Conservation (phyloP, 371 early-diverging fungal genomes). For the Mucor irregularis region DNA sequence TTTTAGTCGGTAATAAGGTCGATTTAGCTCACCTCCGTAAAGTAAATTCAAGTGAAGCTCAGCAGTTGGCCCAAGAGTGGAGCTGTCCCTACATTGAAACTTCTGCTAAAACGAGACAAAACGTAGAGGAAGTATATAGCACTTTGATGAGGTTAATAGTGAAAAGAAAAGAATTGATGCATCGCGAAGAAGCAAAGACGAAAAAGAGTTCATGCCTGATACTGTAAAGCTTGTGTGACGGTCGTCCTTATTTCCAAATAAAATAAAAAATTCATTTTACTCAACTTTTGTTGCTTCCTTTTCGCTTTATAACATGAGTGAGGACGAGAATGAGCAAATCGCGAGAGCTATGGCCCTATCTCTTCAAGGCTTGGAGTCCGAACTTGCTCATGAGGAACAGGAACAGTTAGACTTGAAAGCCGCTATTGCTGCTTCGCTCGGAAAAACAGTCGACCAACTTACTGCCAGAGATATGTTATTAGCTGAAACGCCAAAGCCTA, state of each 20-base stretch:
- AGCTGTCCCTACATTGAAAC: conserved; percentile 82
- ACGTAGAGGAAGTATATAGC: conserved; percentile 79
- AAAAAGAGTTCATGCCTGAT: conserved; percentile 57
- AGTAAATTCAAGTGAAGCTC: conserved; percentile 66
- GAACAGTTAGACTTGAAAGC: conserved; percentile 30
- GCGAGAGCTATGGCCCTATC: conserved; percentile 18
- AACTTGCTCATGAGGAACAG: conserved; percentile 10
- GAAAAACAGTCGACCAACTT: conserved; percentile 37
- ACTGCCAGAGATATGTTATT: conserved; percentile 43
- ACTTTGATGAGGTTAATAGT: conserved; percentile 72
- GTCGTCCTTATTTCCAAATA: neutral
- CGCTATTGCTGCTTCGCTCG: conserved; percentile 44
- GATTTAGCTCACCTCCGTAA: conserved; percentile 72
- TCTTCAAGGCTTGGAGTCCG: neutral
- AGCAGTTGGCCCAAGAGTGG: conserved; percentile 73
- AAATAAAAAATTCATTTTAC: neutral
- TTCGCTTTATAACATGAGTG: neutral
- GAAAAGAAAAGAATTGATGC: conserved; percentile 52
- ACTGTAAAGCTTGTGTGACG: conserved; percentile 32
- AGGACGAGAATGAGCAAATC: conserved; percentile 17
- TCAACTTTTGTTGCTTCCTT: neutral
- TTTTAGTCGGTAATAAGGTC: conserved; percentile 86
- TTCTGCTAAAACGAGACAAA: conserved; percentile 78
- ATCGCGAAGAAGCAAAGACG: conserved; percentile 42
- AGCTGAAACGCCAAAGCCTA: neutral